A percentile compares a stretch with the other conserved stretches of the same genome.
Conservation (phyloP, 2,329 filamentous ascomycete genomes). For the Pseudonectria foliicola region DNA sequence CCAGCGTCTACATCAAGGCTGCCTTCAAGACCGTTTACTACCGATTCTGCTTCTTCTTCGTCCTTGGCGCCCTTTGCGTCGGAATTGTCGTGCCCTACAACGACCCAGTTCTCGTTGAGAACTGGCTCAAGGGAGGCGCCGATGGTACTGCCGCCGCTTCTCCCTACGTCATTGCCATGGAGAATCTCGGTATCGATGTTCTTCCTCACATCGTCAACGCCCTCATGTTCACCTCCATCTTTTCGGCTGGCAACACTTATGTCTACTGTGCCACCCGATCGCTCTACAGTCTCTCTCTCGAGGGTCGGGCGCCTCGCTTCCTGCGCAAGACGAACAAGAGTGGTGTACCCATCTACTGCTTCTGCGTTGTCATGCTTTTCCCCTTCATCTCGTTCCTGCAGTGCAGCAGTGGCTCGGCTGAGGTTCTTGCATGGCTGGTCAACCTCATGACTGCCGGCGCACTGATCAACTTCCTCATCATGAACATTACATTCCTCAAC, state of each 20-base stretch:
- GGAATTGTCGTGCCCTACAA: constrained; percentile 62
- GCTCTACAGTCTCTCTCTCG: constrained; percentile 43
- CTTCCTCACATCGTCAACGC: constrained; percentile 54
- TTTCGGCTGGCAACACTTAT: constrained; percentile 44
- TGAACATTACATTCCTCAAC: constrained; percentile 38
- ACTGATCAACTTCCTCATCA: constrained; percentile 56
- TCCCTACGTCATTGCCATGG: constrained; percentile 58
- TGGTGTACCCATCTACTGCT: constrained; percentile 55
- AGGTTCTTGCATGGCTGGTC: constrained; percentile 47
- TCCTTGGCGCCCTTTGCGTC: constrained; percentile 59
- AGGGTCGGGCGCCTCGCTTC: constrained; percentile 43
- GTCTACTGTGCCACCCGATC: constrained; percentile 45
- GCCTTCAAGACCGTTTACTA: constrained; percentile 70
- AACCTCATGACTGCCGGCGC: constrained; percentile 50
- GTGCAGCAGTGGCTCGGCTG: constrained; percentile 39
- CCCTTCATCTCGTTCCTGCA: constrained; percentile 47
- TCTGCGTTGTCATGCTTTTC: constrained; percentile 46
- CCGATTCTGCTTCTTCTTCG: constrained; percentile 64
- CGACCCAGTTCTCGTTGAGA: constrained; percentile 47
- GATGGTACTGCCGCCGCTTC: constrained; percentile 46
- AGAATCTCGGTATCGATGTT: constrained; percentile 43
- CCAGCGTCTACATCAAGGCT: constrained; percentile 55
- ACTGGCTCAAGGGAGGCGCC: constrained; percentile 31
- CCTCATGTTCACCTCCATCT: constrained; percentile 35
- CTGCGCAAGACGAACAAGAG: constrained; percentile 51